phyloP scores from a whole-genome alignment of 1,284 basidiomycete genomes.

The Apiotrichum veenhuisii region DNA sequence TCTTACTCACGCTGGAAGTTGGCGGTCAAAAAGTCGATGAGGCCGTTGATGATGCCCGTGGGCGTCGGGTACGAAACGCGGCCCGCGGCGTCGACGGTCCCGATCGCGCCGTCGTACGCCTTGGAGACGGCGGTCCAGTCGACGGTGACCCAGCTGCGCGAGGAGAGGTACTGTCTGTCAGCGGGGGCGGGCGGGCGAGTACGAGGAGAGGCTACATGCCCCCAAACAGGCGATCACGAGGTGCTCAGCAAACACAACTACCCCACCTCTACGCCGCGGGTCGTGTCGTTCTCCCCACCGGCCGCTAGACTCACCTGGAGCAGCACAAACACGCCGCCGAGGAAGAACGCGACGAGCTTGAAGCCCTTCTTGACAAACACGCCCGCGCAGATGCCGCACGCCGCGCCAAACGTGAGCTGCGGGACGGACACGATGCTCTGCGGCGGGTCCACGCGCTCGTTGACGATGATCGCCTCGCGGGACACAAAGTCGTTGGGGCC shows the following conservation, averaged over 20 bases:
- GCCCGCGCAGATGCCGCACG: conserved; percentile 81
- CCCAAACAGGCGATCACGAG: too few species aligned
- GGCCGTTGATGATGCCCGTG: conserved; percentile 63
- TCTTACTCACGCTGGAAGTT: conserved; percentile 70
- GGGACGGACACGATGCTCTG: conserved; percentile 62
- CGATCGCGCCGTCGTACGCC: conserved; percentile 68
- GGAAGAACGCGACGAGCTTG: conserved; percentile 71
- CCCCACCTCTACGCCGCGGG: too few species aligned
- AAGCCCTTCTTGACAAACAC: conserved; percentile 93
- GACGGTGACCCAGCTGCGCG: conserved; percentile 65
- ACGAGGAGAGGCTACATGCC: too few species aligned
- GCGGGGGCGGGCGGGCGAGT: neutral
- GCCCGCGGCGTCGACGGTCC: conserved; percentile 60
- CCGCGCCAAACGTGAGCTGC: conserved; percentile 81
- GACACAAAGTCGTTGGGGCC: neutral
- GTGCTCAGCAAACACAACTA: too few species aligned
- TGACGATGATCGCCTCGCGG: too few species aligned
- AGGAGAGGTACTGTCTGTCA: conserved; percentile 65
- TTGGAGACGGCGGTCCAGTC: conserved; percentile 65
- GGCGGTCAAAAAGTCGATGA: conserved; percentile 80
- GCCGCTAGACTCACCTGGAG: conserved; percentile 72
- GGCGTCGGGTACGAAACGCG: conserved; percentile 60
- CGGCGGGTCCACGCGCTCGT: neutral
- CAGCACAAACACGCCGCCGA: conserved; percentile 80
- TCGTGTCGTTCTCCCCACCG: neutral